Base-by-base conservation (phyloP, 495 filamentous ascomycete species). In the Penicillium maclennaniae region DNA sequence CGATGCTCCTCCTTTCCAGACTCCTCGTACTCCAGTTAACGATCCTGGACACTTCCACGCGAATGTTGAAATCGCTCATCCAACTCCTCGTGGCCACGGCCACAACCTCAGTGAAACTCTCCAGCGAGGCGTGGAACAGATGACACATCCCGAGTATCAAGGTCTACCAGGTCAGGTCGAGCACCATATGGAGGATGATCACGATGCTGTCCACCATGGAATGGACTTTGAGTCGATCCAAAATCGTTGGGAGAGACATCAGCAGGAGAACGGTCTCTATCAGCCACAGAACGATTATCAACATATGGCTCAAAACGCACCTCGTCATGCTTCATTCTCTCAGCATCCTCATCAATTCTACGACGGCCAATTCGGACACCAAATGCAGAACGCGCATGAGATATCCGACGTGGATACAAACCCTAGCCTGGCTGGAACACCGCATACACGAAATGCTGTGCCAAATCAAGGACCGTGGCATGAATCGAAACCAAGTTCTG, bases 41-140 rank as follows among this genome's bases (percentile, higher is more conserved):
- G 67, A 62, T 16, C 58, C 72, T 38, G 73, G 76, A 53, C 66
- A 75, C 40, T 76, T 75, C 67, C 74, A 75, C 28, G 61, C 69
- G 28, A 78, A 66, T 53, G 71, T 71, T 20, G 78, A 83, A 39
- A 81, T 89, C 62, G 83, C 81, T 43, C 77, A 82, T 39, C 86
- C 86, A 9, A 84, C 79, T 37, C 85, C 86, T 40, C 80, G 81
- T 48, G 79, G 82, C 19, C 84, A 86, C 44, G 69, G 70, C 38
- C 84, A 86, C 44, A 87, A 88, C 56, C 68, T 86, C 37, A 87
- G 84, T 53, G 80, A 83, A 50, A 88, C 81, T 28, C 75, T 97
- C 25, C 89, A 96, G 67, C 84, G 86, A 61, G 91, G 95, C 55
- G 83, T 95, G 41, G 88, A 95, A 45, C 74, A 76, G 20, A 85